Percentiles rank a stretch among this genome's conserved stretches.
These are phyloP conservation scores for Chlamydomonas urium DNA, from an alignment of 139 green algal genomes.

Conservation along the genomic window DNA sequence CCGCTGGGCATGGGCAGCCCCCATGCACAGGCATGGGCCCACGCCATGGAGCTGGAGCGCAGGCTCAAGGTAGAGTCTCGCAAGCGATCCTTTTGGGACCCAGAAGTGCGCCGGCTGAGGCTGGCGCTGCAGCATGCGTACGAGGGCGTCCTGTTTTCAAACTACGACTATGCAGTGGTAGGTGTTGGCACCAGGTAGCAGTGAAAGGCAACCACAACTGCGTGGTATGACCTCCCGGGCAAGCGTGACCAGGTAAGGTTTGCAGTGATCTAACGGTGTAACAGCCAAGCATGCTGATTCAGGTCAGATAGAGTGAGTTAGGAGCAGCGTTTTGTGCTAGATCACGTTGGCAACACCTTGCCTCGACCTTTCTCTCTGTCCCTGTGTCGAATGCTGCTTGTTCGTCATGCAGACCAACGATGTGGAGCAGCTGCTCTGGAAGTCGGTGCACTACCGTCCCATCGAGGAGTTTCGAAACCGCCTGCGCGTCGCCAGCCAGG, in stretches of 20 bases:
- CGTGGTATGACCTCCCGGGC: too few species aligned
- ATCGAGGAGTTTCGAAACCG: slow-evolving; percentile 72
- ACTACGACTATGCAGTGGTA: slow-evolving; percentile 50
- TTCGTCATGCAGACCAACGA: not conserved
- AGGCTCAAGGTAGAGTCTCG: slow-evolving; percentile 31
- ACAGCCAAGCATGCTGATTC: not conserved
- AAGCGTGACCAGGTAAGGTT: not conserved
- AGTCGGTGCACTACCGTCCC: slow-evolving; percentile 61
- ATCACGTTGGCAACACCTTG: not conserved
- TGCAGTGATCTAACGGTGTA: not conserved
- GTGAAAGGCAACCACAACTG: not conserved
- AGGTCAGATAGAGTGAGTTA: not conserved
- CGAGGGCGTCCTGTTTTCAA: slow-evolving; percentile 49
- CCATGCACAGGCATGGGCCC: slow-evolving; percentile 36
- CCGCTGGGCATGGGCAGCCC: too few species aligned
- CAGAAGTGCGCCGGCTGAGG: slow-evolving; percentile 46
- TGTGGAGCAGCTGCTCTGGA: slow-evolving; percentile 54
- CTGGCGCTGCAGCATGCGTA: slow-evolving; percentile 44
- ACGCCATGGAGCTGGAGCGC: slow-evolving; percentile 40
- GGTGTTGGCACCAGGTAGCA: not conserved
- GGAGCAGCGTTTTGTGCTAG: not conserved
- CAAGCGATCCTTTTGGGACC: slow-evolving; percentile 55
- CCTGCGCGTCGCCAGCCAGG: slow-evolving; percentile 26
- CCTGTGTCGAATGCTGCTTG: not conserved
- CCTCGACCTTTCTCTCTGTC: not conserved